Conservation (phyloP, 257 asterid species). For the Striga asiatica region DNA sequence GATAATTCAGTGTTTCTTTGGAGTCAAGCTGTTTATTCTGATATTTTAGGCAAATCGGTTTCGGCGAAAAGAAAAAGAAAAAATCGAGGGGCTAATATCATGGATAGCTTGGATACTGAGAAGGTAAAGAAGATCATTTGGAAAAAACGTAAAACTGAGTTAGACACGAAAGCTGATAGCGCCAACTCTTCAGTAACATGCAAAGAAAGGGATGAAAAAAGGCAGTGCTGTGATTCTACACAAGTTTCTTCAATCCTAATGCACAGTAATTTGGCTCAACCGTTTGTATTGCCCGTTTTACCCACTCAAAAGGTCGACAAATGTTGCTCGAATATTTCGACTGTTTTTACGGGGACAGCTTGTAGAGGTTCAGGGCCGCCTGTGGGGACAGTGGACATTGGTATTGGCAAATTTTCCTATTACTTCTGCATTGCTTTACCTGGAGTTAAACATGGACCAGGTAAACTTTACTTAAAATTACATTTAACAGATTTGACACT, state of each 20-base stretch:
- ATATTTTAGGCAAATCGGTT: no score
- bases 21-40: no score
- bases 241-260: constrained; percentile 18
- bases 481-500: no score
- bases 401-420: constrained; percentile 50
- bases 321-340: constrained; percentile 27
- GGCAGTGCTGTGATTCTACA: constrained; percentile 20
- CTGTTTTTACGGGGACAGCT: constrained; percentile 57
- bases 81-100: no score
- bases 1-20: no score
- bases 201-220: constrained; percentile 20
- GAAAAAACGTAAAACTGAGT: constrained; percentile 26
- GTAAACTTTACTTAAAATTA: no score
- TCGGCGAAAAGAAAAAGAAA: no score
- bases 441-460: constrained; percentile 82
- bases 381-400: constrained; percentile 64
- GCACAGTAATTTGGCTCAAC: constrained; percentile 11
- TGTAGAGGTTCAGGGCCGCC: constrained; percentile 57
- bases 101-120: no score
- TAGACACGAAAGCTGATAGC: constrained; percentile 6
- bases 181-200: constrained; percentile 14
- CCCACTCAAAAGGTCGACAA: constrained; percentile 37
- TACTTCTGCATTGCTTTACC: constrained; percentile 81
- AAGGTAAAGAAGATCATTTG: constrained; percentile 29
- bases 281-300: constrained; percentile 46